Conservation (phyloP, 306 rosid species). For the Styphnolobium japonicum region DNA sequence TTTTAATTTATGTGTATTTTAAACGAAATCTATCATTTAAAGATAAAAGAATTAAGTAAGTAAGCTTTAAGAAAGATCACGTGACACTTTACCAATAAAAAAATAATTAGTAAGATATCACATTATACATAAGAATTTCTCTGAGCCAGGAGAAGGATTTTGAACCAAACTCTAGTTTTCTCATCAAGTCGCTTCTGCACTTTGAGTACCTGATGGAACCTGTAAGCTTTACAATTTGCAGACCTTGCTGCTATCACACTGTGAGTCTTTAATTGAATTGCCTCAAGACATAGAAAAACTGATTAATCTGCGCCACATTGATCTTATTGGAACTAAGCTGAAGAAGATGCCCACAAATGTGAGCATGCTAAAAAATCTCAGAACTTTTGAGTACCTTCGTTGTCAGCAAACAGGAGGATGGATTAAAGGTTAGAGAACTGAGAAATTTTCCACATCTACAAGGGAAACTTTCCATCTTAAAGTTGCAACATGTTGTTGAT, state of each 20-base stretch:
- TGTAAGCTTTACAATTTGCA: slow-evolving; percentile 20
- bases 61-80: too few relatives aligned
- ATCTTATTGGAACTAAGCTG: too few relatives aligned
- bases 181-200: too few relatives aligned
- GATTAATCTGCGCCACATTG: background rate
- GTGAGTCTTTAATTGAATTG: background rate
- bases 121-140: too few relatives aligned
- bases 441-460: background rate
- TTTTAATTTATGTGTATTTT: too few relatives aligned
- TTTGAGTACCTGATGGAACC: background rate
- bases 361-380: background rate
- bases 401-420: background rate
- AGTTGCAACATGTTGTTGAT: background rate
- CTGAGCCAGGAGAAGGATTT: too few relatives aligned
- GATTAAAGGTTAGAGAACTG: background rate
- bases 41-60: too few relatives aligned
- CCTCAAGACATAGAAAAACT: background rate
- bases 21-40: too few relatives aligned
- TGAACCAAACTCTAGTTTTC: too few relatives aligned
- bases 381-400: background rate
- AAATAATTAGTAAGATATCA: too few relatives aligned
- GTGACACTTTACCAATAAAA: too few relatives aligned
- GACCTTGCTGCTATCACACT: background rate
- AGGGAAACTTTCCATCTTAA: background rate
- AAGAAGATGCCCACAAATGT: too few relatives aligned